Evolutionary conservation across 345 rosid genomes (phyloP), one percentile per base, ranked within the genome.

Genomic region (Litchi chinensis): DNA sequence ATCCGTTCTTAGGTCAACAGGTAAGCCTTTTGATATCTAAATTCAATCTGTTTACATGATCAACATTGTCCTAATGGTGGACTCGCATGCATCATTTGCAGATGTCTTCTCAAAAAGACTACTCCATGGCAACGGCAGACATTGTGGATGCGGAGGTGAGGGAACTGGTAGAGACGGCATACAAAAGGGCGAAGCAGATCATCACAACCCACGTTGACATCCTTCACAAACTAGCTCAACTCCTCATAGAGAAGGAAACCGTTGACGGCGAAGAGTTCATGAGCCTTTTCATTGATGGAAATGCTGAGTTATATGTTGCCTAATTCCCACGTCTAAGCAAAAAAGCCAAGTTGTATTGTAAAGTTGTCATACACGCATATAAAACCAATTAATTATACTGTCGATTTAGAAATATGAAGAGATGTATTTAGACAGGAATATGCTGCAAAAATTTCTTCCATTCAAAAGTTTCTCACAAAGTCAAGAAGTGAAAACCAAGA

Each of bases 221-320:
- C 73, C 85, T 95, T 10, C 98, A 95, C 84, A 88, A 91, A 86
- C 94, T 93, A 37, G 99, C 99, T 8, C 91, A 91, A 67, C 99
- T 95, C 63, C 86, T 95, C 28, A 89, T 92, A 12, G 99, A 93
- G 89, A 95, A 95, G 81, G 98, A 93, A 88, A 91, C 97, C 10
- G 97, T 95, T 8, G 98, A 96, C 44, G 98, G 99, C 15, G 99
- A 96, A 86, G 99, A 96, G 90, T 96, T 96, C 79, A 91, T 92
- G 99, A 95, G 99, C 79, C 97, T 95, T 74, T 95, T 95, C 84
- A 95, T 95, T 68, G 98, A 95, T 67, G 99, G 99, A 76, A 89
- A 95, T 86, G 96, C 99, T 18, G 98, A 95, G 86, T 85, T 95
- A 10, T 93, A 77, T 79, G 90, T 95, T 77, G 79, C 91, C 68